phyloP scores from a whole-genome alignment of 345 rosid species.

The Abelmoschus esculentus region DNA sequence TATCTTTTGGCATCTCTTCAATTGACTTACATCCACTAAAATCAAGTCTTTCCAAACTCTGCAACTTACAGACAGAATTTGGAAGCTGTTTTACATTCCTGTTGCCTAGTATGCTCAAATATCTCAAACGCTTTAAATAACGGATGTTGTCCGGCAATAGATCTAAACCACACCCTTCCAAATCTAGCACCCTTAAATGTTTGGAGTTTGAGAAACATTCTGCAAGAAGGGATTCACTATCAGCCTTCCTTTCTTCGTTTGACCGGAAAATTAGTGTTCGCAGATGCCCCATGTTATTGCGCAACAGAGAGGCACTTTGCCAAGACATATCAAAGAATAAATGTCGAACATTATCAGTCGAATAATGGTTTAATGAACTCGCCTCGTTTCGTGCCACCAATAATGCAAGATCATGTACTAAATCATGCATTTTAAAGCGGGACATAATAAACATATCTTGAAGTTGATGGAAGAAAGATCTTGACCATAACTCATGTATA shows the following conservation, averaged over 20 bases:
- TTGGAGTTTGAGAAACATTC: neutral
- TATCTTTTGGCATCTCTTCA: neutral
- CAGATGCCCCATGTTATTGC: neutral
- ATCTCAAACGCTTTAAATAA: neutral
- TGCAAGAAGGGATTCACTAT: neutral
- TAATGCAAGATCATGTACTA: neutral
- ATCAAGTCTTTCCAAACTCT: neutral
- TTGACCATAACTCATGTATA: neutral
- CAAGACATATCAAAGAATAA: neutral
- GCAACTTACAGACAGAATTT: neutral
- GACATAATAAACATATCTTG: too few species aligned
- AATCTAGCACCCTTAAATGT: neutral
- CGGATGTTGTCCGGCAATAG: neutral
- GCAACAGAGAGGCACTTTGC: neutral
- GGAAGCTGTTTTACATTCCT: neutral
- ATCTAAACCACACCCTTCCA: neutral
- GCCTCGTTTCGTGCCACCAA: neutral
- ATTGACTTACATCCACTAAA: neutral
- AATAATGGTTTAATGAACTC: neutral
- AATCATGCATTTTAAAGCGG: neutral
- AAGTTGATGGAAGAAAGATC: slow-evolving; percentile 4
- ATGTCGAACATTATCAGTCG: neutral
- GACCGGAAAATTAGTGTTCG: neutral
- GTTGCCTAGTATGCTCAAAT: neutral
- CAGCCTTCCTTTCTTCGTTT: neutral